Conservation (phyloP, 208 protist genomes). For the Trypanosoma lewisi region DNA sequence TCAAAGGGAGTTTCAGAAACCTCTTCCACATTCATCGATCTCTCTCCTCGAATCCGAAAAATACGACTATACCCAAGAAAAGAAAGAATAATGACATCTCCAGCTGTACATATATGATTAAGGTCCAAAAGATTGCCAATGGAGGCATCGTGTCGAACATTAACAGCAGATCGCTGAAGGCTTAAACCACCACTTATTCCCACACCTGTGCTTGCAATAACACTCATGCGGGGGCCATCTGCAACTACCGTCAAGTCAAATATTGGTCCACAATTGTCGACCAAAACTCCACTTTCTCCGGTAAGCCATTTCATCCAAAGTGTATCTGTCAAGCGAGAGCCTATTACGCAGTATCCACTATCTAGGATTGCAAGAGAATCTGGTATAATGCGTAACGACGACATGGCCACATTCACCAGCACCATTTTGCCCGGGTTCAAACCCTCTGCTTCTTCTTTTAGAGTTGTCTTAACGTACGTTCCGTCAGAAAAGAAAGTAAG, state of each 20-base stretch:
- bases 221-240: constrained; percentile 42
- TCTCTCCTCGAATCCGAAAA: constrained; percentile 2
- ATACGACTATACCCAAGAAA: constrained; percentile 34
- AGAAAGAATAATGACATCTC: constrained; percentile 32
- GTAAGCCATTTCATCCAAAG: constrained; percentile 40
- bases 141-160: constrained; percentile 28
- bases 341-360: constrained; percentile 39
- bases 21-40: constrained; percentile 13
- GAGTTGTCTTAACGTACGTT: constrained; percentile 21
- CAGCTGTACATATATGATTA: constrained; percentile 22
- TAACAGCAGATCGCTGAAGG: constrained; percentile 64
- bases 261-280: constrained; percentile 72
- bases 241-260: constrained; percentile 58
- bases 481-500: constrained; percentile 27
- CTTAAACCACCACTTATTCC: constrained; percentile 58
- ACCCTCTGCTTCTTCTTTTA: constrained; percentile 20
- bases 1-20: constrained; percentile 21
- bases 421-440: constrained; percentile 14
- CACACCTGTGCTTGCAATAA: constrained; percentile 72
- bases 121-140: constrained; percentile 22
- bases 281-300: constrained; percentile 31
- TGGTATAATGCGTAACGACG: constrained; percentile 19
- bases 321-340: constrained; percentile 55
- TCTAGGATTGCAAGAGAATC: constrained; percentile 22
- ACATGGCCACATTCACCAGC: not conserved